These are phyloP conservation scores for Macrophomina tecta DNA, from an alignment of 2,329 filamentous ascomycete species.

Conservation along the genomic window DNA sequence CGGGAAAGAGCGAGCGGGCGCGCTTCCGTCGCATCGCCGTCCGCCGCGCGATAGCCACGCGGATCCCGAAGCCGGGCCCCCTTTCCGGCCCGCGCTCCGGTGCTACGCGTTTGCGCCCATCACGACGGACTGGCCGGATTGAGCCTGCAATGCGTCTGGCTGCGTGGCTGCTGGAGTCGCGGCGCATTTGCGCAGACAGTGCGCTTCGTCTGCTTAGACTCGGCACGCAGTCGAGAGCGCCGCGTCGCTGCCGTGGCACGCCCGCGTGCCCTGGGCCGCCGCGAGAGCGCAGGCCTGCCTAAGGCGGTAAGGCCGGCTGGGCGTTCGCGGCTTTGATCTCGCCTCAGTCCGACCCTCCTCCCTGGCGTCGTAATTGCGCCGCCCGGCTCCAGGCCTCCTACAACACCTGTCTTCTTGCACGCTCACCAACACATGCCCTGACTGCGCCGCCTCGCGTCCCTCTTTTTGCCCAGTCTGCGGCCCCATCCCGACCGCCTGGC, in stretches of 20 bases:
- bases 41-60: conserved; percentile 13
- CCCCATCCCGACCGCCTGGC: conserved; percentile 11
- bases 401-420: conserved; percentile 16
- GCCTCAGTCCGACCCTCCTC: conserved; percentile 6
- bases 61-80: conserved; percentile 2
- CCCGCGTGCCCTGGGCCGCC: neutral
- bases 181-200: too few relatives aligned
- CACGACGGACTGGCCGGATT: too few relatives aligned
- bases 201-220: too few relatives aligned
- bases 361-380: conserved; percentile 17
- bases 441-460: neutral
- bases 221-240: neutral
- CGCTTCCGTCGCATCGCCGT: neutral
- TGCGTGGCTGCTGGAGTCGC: too few relatives aligned
- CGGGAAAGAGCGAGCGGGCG: conserved; percentile 16
- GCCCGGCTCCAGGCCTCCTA: conserved; percentile 3
- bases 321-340: conserved; percentile 21
- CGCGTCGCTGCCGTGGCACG: neutral
- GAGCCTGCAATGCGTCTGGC: too few relatives aligned
- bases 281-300: conserved; percentile 6
- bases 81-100: neutral
- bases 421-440: conserved; percentile 9
- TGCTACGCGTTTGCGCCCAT: neutral
- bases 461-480: conserved; percentile 11
- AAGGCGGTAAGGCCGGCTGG: conserved; percentile 13